Evolutionary conservation across 305 asterid genomes (phyloP).

Genomic region (Fraxinus floribunda): DNA sequence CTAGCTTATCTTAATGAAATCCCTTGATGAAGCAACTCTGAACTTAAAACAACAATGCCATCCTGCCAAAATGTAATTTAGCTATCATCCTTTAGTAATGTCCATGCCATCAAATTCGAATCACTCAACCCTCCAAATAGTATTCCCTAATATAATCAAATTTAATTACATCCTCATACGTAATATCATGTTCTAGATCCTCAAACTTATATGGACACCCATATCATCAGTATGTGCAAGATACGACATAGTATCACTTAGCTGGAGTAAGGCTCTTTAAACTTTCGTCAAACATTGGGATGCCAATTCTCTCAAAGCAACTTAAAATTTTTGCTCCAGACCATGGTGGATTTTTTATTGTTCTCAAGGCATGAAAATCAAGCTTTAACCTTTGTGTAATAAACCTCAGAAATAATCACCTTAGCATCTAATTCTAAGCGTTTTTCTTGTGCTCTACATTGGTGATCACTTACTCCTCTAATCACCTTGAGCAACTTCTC

Average conservation of each 20-base stretch:
- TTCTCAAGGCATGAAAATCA: not conserved
- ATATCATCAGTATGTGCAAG: not conserved
- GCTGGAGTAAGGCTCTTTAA: not conserved
- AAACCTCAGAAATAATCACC: not conserved
- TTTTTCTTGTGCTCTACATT: not conserved
- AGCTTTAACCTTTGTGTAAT: not conserved
- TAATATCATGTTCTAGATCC: not conserved
- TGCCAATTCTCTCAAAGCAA: not conserved
- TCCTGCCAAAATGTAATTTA: not conserved
- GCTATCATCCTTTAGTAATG: not conserved
- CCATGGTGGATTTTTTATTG: not conserved
- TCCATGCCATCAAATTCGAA: not conserved
- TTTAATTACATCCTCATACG: not conserved
- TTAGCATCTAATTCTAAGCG: not conserved
- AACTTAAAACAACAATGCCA: not conserved
- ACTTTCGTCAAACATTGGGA: not conserved
- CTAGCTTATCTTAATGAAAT: not conserved
- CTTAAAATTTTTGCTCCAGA: not conserved
- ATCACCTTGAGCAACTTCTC: not conserved
- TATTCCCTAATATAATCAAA: not conserved
- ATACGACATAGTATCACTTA: not conserved
- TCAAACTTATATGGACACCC: not conserved
- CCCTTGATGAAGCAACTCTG: not conserved
- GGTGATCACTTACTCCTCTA: not conserved
- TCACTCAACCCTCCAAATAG: not conserved